These are phyloP conservation scores for Fusarium protoensiforme DNA, from an alignment of 2,329 filamentous ascomycete genomes.

Conservation along the genomic window DNA sequence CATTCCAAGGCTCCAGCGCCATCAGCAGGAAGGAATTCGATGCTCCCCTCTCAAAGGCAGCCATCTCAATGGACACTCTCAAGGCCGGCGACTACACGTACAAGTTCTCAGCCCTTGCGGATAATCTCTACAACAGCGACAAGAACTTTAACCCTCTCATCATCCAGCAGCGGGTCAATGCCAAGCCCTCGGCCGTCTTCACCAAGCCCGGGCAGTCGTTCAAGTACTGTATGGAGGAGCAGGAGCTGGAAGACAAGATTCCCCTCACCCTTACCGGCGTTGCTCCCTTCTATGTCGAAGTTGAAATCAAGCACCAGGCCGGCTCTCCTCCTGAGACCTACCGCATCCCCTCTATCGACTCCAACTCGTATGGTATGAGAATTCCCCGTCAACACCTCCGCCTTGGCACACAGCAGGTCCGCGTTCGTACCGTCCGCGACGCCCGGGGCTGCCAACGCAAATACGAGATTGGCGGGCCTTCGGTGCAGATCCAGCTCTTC, in stretches of 20 bases:
- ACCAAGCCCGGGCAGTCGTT: slow-evolving; percentile 90
- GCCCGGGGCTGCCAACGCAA: slow-evolving; percentile 86
- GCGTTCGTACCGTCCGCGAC: slow-evolving; percentile 90
- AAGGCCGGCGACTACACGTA: slow-evolving; percentile 89
- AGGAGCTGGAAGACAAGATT: slow-evolving; percentile 84
- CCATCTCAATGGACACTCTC: slow-evolving; percentile 86
- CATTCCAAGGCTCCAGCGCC: slow-evolving; percentile 72
- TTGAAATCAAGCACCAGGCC: slow-evolving; percentile 93
- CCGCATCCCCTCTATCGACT: slow-evolving; percentile 81
- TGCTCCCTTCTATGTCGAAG: slow-evolving; percentile 89
- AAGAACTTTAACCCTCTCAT: slow-evolving; percentile 73
- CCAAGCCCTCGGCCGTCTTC: slow-evolving; percentile 85
- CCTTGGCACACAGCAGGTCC: slow-evolving; percentile 88
- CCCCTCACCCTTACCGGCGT: slow-evolving; percentile 85
- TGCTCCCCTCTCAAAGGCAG: slow-evolving; percentile 78
- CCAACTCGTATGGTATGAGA: slow-evolving; percentile 79
- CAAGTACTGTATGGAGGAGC: slow-evolving; percentile 92
- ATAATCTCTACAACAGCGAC: slow-evolving; percentile 86
- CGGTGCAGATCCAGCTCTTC: slow-evolving; percentile 91
- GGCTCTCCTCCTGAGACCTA: slow-evolving; percentile 83
- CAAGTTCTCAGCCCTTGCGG: slow-evolving; percentile 83
- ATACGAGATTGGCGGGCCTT: slow-evolving; percentile 75
- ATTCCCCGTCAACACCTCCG: slow-evolving; percentile 88
- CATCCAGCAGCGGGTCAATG: slow-evolving; percentile 85
- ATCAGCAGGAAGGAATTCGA: slow-evolving; percentile 78